Conservation (phyloP, 169 alveolate genomes). For the Plasmodium yoelii region DNA sequence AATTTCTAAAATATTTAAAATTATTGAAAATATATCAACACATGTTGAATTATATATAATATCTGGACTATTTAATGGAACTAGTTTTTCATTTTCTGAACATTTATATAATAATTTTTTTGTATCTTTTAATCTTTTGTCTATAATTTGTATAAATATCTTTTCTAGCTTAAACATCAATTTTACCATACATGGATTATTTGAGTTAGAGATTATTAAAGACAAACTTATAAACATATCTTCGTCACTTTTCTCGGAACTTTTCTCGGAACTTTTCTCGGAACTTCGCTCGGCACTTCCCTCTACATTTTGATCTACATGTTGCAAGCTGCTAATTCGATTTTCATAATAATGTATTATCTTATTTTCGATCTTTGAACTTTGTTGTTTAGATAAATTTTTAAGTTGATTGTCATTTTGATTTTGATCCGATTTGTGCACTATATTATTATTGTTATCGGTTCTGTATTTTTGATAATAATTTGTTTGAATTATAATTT, state of each 20-base stretch:
- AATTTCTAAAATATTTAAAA: conserved; percentile 56
- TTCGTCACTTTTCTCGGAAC: too few relatives aligned
- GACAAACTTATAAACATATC: conserved; percentile 60
- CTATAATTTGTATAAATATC: conserved; percentile 55
- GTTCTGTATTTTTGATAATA: conserved; percentile 7
- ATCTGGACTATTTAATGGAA: conserved; percentile 49
- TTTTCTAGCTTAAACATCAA: conserved; percentile 70
- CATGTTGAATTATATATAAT: conserved; percentile 61
- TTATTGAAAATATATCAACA: conserved; percentile 63
- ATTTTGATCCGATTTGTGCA: not conserved
- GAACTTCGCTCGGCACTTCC: too few relatives aligned
- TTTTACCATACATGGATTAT: conserved; percentile 70
- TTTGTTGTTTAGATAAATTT: not conserved
- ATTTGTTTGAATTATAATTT: conserved; percentile 47
- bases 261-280: too few relatives aligned
- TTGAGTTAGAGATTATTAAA: conserved; percentile 48
- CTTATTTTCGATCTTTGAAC: conserved; percentile 11
- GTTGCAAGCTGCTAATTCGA: not conserved
- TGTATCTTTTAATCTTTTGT: conserved; percentile 48
- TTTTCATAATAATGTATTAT: conserved; percentile 37
- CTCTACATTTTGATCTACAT: too few relatives aligned
- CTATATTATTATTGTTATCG: not conserved
- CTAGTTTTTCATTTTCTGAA: conserved; percentile 50
- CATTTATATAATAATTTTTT: conserved; percentile 37
- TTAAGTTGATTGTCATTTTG: not conserved